Percentiles rank a stretch among this genome's conserved stretches.
These are phyloP conservation scores for Silybum marianum DNA, from an alignment of 129 eudicot genomes.

Conservation along the genomic window DNA sequence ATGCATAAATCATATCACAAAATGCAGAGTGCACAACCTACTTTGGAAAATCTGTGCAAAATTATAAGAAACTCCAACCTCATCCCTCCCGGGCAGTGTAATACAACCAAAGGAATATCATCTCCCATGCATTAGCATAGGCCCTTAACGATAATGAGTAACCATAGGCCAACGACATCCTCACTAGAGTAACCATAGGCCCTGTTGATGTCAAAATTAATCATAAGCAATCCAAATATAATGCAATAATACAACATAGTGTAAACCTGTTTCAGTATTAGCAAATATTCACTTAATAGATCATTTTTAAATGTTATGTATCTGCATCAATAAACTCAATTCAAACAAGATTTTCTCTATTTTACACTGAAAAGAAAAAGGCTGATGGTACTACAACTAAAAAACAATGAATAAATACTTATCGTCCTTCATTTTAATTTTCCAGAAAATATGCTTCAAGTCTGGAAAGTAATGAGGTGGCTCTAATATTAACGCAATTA, in stretches of 20 bases:
- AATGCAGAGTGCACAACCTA: too few relatives aligned
- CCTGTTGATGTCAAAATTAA: slow-evolving; percentile 47
- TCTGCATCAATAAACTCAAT: slow-evolving; percentile 4
- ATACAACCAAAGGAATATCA: slow-evolving; percentile 87
- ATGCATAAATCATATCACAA: too few relatives aligned
- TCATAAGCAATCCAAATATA: background rate
- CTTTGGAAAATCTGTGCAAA: too few relatives aligned
- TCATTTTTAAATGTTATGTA: background rate
- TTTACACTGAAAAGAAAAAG: slow-evolving; percentile 2
- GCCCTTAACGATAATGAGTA: too few relatives aligned
- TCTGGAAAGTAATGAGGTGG: background rate
- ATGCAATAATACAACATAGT: background rate
- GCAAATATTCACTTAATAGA: slow-evolving; percentile 12
- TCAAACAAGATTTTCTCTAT: background rate
- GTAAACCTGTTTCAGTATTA: slow-evolving; percentile 71
- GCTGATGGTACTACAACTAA: background rate
- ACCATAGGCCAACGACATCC: too few relatives aligned
- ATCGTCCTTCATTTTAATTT: background rate
- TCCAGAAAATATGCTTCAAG: background rate
- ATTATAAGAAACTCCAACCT: too few relatives aligned
- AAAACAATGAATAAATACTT: background rate
- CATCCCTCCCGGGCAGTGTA: background rate
- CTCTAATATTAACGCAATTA: background rate
- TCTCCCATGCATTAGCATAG: slow-evolving; percentile 99
- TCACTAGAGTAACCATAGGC: slow-evolving; percentile 98